Evolutionary conservation across 805 yeast species (phyloP), one percentile per base, ranked within the genome.

Genomic region (Cyberlindnera amylophila): DNA sequence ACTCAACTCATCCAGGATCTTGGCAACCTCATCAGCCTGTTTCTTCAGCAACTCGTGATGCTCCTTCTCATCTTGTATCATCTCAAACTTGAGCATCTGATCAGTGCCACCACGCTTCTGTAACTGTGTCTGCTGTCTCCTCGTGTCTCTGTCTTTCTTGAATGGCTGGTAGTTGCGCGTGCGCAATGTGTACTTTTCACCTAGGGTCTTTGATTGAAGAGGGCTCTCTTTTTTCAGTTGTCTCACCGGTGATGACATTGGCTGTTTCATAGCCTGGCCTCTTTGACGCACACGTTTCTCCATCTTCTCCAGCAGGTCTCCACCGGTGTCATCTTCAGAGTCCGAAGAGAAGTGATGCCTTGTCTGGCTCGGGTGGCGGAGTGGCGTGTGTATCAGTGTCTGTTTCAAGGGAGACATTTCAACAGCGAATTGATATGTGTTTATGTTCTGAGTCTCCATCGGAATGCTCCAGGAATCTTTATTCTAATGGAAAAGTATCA

Each of bases 111-210:
- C 60, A 12, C 60, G 35, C 9, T 39, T 34, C 12, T 44, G 30
- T 28, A 53, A 18, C 34, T 49, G 54, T 7, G 21, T 32, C 1
- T 39, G n/a, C 6, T 39, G 41, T 34, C 60, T 38, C 13, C 46
- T 37, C 14, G 36, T 38, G 8, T 49, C 46, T 11, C 54, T n/a
- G 9, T 35, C 29, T 16, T 39, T 35, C 23, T 37, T 34, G 39
- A 55, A 55, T 8, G 60, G 58, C 5, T 48, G 31, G 36, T 54
- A 55, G 10, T 42, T 40, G 3, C 38, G 34, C 12, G 52, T 36
- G 30, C 60, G 31, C 11, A 55, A 44, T 4, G 58, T 55, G 38
- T 55, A 55, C 39, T 51, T 54, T 34, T 44, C 50, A 0, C 54
- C 56, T 6, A 42, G 11, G 3, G 47, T 18, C 17, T 34, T 32